Evolutionary conservation across 2,329 filamentous ascomycete genomes (phyloP).

Genomic region (Metarhizium rileyi): DNA sequence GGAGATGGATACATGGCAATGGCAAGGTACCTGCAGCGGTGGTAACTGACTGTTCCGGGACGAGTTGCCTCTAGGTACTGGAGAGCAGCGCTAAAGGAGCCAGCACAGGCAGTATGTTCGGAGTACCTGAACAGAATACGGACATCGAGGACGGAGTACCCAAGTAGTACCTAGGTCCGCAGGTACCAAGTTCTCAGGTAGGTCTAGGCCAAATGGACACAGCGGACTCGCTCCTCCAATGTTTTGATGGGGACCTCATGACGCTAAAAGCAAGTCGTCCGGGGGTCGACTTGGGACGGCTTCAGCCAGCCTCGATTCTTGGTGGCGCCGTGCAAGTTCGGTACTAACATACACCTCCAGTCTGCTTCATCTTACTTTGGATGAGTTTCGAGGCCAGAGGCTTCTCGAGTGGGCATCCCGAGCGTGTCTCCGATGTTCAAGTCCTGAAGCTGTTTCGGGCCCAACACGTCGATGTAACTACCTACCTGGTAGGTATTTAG

Average conservation of each 20-base stretch:
- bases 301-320: neutral
- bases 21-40: neutral
- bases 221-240: no score
- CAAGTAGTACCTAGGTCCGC: no score
- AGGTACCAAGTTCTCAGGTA: no score
- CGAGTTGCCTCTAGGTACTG: neutral
- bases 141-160: no score
- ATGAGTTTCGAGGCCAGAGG: no score
- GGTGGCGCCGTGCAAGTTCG: neutral
- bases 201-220: neutral
- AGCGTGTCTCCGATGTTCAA: no score
- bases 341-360: no score
- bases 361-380: no score
- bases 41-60: neutral
- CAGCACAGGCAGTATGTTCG: neutral
- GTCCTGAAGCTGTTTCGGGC: no score
- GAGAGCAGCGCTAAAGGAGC: neutral
- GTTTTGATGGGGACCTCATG: neutral
- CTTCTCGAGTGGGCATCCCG: no score
- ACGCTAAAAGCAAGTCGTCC: conserved; percentile 1
- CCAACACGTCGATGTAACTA: no score
- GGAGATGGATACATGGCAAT: neutral
- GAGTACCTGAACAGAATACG: neutral
- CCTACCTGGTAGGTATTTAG: no score
- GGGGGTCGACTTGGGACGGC: neutral